Evolutionary conservation across 2,329 filamentous ascomycete species (phyloP).

Genomic region (Didymella exigua): DNA sequence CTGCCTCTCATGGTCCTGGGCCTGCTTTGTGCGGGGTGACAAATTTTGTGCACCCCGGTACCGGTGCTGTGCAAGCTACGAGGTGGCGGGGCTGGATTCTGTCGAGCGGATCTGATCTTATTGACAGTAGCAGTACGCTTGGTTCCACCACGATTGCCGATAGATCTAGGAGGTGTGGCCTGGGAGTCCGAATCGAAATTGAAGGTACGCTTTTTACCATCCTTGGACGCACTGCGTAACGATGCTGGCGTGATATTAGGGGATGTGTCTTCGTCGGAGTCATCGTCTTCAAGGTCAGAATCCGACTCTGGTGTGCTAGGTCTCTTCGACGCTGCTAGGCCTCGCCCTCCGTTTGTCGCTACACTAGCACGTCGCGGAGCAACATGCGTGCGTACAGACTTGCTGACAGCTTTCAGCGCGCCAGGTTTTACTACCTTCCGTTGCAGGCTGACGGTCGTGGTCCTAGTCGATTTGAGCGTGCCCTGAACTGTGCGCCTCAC

Average conservation of each 20-base stretch:
- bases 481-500: slow-evolving; percentile 16
- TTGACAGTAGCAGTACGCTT: background rate
- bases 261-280: slow-evolving; percentile 32
- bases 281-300: slow-evolving; percentile 8
- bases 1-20: slow-evolving; percentile 21
- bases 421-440: slow-evolving; percentile 30
- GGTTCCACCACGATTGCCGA: slow-evolving; percentile 1
- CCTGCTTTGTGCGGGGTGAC: slow-evolving; percentile 13
- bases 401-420: slow-evolving; percentile 31
- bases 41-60: slow-evolving; percentile 20
- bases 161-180: background rate
- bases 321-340: slow-evolving; percentile 17
- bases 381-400: slow-evolving; percentile 19
- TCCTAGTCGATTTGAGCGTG: slow-evolving; percentile 25
- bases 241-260: slow-evolving; percentile 47
- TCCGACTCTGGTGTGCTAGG: slow-evolving; percentile 26
- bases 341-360: slow-evolving; percentile 21
- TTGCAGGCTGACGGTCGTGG: slow-evolving; percentile 33
- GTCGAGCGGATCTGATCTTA: slow-evolving; percentile 5
- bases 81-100: slow-evolving; percentile 12
- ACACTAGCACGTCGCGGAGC: slow-evolving; percentile 12
- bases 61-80: slow-evolving; percentile 21
- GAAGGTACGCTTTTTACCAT: slow-evolving; percentile 20
- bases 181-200: slow-evolving; percentile 9
- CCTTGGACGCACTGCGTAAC: slow-evolving; percentile 40